Conservation (phyloP, 768 basidiomycete genomes). For the Trametes cingulata region DNA sequence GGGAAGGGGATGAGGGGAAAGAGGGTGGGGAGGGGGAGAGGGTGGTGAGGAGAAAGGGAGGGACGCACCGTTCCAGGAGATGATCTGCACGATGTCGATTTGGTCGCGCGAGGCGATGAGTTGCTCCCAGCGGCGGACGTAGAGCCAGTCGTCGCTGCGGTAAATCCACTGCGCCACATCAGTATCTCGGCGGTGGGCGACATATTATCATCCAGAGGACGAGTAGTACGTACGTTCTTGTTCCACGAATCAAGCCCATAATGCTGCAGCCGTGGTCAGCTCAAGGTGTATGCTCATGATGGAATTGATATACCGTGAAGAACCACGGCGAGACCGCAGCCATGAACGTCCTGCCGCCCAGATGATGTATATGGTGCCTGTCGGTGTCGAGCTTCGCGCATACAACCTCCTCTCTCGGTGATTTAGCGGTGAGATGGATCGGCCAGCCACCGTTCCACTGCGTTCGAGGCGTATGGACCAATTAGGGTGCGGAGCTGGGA, state of each 20-base stretch:
- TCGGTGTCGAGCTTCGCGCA: slow-evolving; percentile 45
- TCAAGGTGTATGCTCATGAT: neutral
- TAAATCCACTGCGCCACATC: slow-evolving; percentile 54
- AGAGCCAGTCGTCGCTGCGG: slow-evolving; percentile 68
- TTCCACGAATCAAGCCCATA: slow-evolving; percentile 70
- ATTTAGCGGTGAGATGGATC: slow-evolving; percentile 45
- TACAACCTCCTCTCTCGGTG: slow-evolving; percentile 23
- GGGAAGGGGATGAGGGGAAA: neutral
- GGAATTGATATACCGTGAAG: slow-evolving; percentile 49
- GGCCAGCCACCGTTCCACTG: slow-evolving; percentile 37
- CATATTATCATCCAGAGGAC: neutral
- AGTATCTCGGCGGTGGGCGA: neutral
- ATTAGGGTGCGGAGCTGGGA: slow-evolving; percentile 1
- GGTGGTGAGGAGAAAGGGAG: neutral
- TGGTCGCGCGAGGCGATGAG: slow-evolving; percentile 54
- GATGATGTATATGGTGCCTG: slow-evolving; percentile 53
- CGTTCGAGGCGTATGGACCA: neutral
- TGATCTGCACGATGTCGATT: slow-evolving; percentile 62
- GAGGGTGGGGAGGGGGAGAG: no score
- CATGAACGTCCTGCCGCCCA: slow-evolving; percentile 41
- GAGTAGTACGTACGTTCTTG: slow-evolving; percentile 59
- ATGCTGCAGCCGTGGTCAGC: slow-evolving; percentile 38
- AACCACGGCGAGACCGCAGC: slow-evolving; percentile 75
- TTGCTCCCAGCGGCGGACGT: slow-evolving; percentile 67
- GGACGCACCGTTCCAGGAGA: slow-evolving; percentile 61